phyloP scores from a whole-genome alignment of 2,329 filamentous ascomycete species.

The Diaporthe ilicicola region DNA sequence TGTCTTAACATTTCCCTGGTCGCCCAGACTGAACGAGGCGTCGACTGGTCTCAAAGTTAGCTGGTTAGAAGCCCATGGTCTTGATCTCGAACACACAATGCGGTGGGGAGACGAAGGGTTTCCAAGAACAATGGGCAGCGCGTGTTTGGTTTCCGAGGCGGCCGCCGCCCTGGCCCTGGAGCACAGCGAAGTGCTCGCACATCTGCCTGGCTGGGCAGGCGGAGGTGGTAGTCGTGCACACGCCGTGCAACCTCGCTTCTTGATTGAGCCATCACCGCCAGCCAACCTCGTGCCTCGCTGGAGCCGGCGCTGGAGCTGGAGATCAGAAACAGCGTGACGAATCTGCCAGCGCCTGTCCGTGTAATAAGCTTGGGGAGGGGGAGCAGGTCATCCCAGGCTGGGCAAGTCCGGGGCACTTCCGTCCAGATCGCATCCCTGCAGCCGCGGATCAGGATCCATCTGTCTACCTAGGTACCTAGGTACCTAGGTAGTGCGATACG shows the following conservation, averaged over 20 bases:
- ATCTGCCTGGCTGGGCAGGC: neutral
- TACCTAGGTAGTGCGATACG: no score
- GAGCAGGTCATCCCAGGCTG: neutral
- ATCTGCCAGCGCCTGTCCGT: neutral
- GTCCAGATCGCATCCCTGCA: constrained; percentile 11
- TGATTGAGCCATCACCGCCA: neutral
- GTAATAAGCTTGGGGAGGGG: neutral
- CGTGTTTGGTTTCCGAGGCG: constrained; percentile 7
- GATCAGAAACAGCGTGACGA: constrained; percentile 12
- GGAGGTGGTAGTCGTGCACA: neutral
- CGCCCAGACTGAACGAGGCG: constrained; percentile 11
- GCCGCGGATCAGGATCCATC: constrained; percentile 14
- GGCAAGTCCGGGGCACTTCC: constrained; percentile 15
- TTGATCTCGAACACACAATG: neutral
- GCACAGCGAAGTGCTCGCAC: neutral
- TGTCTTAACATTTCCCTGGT: neutral
- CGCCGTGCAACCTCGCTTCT: constrained; percentile 5
- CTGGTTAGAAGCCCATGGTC: neutral
- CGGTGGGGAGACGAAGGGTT: neutral
- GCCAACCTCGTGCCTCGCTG: neutral
- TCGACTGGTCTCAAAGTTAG: constrained; percentile 11
- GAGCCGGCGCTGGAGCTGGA: neutral
- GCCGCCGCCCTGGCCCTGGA: constrained; percentile 1
- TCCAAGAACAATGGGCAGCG: constrained; percentile 4
- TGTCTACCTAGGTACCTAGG: no score